These are phyloP conservation scores for Coniella lustricola DNA, from an alignment of 2,329 filamentous ascomycete species.

Conservation along the genomic window DNA sequence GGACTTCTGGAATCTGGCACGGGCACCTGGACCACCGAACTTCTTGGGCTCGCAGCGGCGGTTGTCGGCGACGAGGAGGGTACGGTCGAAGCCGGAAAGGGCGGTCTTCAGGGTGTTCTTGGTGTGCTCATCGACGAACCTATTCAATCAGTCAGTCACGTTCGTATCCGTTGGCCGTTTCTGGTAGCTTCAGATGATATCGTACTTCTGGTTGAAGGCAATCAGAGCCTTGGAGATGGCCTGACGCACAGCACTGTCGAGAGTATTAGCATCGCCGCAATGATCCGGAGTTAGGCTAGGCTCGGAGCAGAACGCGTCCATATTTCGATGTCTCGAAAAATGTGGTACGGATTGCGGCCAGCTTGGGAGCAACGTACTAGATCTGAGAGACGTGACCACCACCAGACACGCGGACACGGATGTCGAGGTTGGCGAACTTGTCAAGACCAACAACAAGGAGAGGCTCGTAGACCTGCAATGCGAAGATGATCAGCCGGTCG, in stretches of 20 bases:
- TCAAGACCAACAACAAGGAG: conserved; percentile 94
- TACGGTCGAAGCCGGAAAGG: conserved; percentile 65
- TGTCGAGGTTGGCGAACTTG: conserved; percentile 95
- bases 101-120: conserved; percentile 99
- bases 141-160: background rate
- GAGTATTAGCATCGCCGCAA: conserved; percentile 6
- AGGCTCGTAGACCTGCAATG: conserved; percentile 83
- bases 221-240: conserved; percentile 97
- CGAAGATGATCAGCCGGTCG: conserved; percentile 16
- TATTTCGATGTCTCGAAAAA: background rate
- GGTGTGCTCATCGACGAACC: conserved; percentile 96
- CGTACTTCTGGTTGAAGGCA: conserved; percentile 59
- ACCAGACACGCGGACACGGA: conserved; percentile 91
- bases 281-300: background rate
- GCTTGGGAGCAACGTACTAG: conserved; percentile 32
- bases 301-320: background rate
- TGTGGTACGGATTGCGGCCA: background rate
- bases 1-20: conserved; percentile 97
- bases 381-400: conserved; percentile 97
- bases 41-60: conserved; percentile 99
- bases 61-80: conserved; percentile 96
- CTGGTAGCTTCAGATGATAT: background rate
- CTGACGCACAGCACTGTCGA: conserved; percentile 74
- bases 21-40: conserved; percentile 87
- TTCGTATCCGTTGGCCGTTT: background rate